Conservation (phyloP, 2,329 filamentous ascomycete genomes). For the Sporothrix globosa region DNA sequence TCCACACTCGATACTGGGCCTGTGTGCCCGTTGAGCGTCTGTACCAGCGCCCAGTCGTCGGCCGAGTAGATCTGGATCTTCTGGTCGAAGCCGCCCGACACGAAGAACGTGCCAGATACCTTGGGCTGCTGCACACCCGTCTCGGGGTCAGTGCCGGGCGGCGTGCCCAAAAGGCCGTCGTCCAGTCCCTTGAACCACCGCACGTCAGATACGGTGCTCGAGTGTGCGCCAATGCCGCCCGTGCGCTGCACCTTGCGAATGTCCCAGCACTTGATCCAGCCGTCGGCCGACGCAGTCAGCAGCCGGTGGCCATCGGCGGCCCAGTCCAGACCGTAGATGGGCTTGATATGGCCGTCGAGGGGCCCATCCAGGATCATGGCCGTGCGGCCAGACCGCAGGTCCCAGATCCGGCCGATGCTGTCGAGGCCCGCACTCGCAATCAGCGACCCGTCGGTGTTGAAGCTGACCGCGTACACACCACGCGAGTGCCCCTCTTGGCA, state of each 20-base stretch:
- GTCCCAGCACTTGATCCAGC: constrained; percentile 98
- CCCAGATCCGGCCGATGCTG: constrained; percentile 94
- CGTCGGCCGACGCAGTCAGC: constrained; percentile 88
- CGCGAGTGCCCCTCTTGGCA: constrained; percentile 93
- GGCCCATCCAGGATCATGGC: constrained; percentile 95
- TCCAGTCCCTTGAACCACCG: constrained; percentile 91
- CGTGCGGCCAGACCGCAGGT: constrained; percentile 86
- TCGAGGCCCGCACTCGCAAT: constrained; percentile 91
- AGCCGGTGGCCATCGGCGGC: constrained; percentile 87
- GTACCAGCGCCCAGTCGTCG: constrained; percentile 91
- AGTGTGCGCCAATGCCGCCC: constrained; percentile 87
- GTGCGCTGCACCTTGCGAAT: constrained; percentile 82
- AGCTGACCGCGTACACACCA: constrained; percentile 86
- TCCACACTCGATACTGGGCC: constrained; percentile 91
- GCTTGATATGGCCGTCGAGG: constrained; percentile 78
- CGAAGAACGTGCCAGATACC: constrained; percentile 88
- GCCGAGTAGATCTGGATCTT: constrained; percentile 95
- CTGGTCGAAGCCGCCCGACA: constrained; percentile 89
- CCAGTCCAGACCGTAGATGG: constrained; percentile 94
- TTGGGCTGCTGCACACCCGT: constrained; percentile 72
- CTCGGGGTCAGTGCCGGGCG: constrained; percentile 61
- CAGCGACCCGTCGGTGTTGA: constrained; percentile 88
- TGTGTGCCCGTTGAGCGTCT: constrained; percentile 85
- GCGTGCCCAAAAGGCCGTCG: constrained; percentile 65
- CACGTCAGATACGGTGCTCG: constrained; percentile 87